Conservation (phyloP, 2,329 filamentous ascomycete species). For the Byssochlamys sp. region DNA sequence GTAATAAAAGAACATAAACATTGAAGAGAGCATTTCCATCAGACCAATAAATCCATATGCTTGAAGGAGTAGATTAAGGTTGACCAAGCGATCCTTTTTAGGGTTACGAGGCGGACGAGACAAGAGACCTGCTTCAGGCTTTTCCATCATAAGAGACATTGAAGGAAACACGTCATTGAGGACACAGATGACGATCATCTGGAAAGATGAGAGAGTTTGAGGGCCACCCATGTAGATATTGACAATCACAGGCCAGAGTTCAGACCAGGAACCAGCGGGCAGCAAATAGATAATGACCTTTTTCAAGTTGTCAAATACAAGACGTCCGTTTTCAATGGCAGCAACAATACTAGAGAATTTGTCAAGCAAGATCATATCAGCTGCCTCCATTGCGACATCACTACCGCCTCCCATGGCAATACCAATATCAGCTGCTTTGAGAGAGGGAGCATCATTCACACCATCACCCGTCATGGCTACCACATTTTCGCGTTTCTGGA, state of each 20-base stretch:
- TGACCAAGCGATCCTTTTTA: conserved; percentile 45
- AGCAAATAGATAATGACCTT: conserved; percentile 36
- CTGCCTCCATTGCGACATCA: conserved; percentile 33
- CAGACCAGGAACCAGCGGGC: conserved; percentile 46
- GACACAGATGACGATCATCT: conserved; percentile 52
- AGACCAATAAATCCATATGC: conserved; percentile 45
- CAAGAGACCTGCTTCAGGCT: conserved; percentile 46
- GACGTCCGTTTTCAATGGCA: conserved; percentile 21
- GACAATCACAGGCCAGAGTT: conserved; percentile 49
- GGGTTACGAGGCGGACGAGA: conserved; percentile 43
- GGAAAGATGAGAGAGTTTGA: conserved; percentile 42
- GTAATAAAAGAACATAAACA: conserved; percentile 48
- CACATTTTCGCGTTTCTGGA: conserved; percentile 27
- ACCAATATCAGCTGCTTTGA: conserved; percentile 24
- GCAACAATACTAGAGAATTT: conserved; percentile 25
- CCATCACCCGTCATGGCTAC: conserved; percentile 34
- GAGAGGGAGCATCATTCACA: conserved; percentile 27
- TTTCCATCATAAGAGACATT: conserved; percentile 46
- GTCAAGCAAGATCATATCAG: conserved; percentile 29
- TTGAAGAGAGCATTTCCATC: conserved; percentile 43
- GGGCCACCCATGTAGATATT: conserved; percentile 50
- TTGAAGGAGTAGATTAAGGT: conserved; percentile 42
- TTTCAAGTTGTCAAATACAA: conserved; percentile 29
- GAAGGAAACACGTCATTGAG: conserved; percentile 47
- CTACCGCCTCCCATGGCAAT: conserved; percentile 28